Conservation (phyloP, 2,329 filamentous ascomycete species). For the Chaetomiaceae sp. region DNA sequence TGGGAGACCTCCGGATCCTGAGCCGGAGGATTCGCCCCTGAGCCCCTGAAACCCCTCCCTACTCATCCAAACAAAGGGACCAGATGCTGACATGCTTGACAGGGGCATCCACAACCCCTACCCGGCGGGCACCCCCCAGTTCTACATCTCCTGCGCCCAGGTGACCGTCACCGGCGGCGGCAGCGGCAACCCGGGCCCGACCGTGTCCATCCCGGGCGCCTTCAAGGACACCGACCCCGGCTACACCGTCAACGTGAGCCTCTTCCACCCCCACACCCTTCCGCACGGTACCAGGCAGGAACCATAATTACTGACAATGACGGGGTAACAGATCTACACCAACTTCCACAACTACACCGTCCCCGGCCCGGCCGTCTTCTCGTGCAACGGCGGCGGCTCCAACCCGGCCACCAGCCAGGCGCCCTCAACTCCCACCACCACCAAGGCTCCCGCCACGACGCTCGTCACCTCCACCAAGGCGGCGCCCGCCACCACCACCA, state of each 20-base stretch:
- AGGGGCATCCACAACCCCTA: slow-evolving; percentile 50
- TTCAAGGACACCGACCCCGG: slow-evolving; percentile 42
- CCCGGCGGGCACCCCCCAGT: slow-evolving; percentile 31
- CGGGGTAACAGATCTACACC: slow-evolving; percentile 25
- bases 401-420: slow-evolving; percentile 4
- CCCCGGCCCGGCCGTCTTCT: slow-evolving; percentile 25
- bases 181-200: slow-evolving; percentile 29
- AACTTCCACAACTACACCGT: slow-evolving; percentile 27
- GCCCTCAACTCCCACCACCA: background rate
- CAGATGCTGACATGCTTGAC: no score
- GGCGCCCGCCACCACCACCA: background rate
- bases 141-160: slow-evolving; percentile 31
- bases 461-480: slow-evolving; percentile 12
- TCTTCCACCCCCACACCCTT: slow-evolving; percentile 16
- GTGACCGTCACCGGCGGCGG: slow-evolving; percentile 41
- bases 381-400: slow-evolving; percentile 16
- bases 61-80: no score
- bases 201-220: slow-evolving; percentile 39
- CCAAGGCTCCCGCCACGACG: slow-evolving; percentile 7
- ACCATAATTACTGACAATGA: background rate
- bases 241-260: slow-evolving; percentile 41
- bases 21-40: no score
- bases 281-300: background rate
- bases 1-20: no score
- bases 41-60: no score